Conservation (phyloP, 139 green algal genomes). For the Coelastrella sp. region DNA sequence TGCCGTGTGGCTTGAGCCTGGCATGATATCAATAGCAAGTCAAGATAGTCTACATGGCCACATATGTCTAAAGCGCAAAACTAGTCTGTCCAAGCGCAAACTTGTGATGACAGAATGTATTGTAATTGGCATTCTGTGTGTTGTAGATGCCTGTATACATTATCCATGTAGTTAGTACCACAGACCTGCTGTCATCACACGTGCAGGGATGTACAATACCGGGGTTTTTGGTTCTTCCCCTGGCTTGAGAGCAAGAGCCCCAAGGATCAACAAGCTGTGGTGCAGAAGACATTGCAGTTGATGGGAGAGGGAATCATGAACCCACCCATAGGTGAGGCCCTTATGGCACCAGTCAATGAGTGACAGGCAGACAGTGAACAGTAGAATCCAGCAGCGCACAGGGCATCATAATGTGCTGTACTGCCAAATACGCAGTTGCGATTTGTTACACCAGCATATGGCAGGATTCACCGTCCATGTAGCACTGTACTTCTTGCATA, state of each 20-base stretch:
- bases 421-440: too few relatives aligned
- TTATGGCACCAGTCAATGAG: too few relatives aligned
- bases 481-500: neutral
- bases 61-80: too few relatives aligned
- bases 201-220: conserved; percentile 25
- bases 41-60: too few relatives aligned
- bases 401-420: too few relatives aligned
- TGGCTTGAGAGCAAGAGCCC: conserved; percentile 29
- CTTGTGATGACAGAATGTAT: too few relatives aligned
- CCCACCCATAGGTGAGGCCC: conserved; percentile 18
- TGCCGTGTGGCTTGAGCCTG: too few relatives aligned
- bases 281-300: conserved; percentile 38
- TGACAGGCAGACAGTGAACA: neutral
- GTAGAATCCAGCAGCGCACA: neutral
- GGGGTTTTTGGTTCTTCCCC: conserved; percentile 36
- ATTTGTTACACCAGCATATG: too few relatives aligned
- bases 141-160: neutral
- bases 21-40: too few relatives aligned
- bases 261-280: neutral
- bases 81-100: too few relatives aligned
- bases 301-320: conserved; percentile 33
- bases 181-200: neutral
- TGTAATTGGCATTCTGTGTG: too few relatives aligned
- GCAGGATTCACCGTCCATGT: neutral
- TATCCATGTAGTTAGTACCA: neutral